A percentile compares a stretch with the other conserved stretches of the same genome.
Conservation (phyloP, 2,329 filamentous ascomycete species). For the Didymella pinodella region DNA sequence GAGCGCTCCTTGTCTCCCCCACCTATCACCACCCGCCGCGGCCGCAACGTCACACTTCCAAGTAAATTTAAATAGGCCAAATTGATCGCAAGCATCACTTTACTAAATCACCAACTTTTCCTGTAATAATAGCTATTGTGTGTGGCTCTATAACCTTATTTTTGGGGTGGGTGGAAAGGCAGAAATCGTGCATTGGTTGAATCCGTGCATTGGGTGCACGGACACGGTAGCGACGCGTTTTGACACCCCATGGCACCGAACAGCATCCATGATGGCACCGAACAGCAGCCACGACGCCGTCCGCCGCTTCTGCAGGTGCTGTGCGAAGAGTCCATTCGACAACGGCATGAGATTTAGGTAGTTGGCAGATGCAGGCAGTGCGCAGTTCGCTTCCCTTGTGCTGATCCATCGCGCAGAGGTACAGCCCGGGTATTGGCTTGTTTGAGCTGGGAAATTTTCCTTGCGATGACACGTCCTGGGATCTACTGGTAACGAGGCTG, state of each 20-base stretch:
- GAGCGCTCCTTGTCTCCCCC: no score
- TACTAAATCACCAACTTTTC: no score
- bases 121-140: no score
- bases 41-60: no score
- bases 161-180: no score
- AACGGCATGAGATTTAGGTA: background rate
- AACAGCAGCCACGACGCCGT: slow-evolving; percentile 1
- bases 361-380: slow-evolving; percentile 3
- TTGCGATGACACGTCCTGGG: background rate
- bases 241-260: slow-evolving; percentile 14
- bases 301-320: background rate
- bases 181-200: no score
- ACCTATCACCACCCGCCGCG: no score
- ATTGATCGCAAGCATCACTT: no score
- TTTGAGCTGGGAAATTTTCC: background rate
- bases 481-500: background rate
- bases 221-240: slow-evolving; percentile 15
- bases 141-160: no score
- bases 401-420: slow-evolving; percentile 8
- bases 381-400: background rate
- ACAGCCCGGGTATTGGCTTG: slow-evolving; percentile 1
- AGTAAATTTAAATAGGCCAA: no score
- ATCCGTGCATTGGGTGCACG: no score
- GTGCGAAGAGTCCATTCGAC: background rate
- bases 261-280: background rate